A percentile compares a stretch with the other conserved stretches of the same genome.
These are phyloP conservation scores for Agapanthus africanus DNA, from an alignment of 106 monocot genomes.

Conservation along the genomic window DNA sequence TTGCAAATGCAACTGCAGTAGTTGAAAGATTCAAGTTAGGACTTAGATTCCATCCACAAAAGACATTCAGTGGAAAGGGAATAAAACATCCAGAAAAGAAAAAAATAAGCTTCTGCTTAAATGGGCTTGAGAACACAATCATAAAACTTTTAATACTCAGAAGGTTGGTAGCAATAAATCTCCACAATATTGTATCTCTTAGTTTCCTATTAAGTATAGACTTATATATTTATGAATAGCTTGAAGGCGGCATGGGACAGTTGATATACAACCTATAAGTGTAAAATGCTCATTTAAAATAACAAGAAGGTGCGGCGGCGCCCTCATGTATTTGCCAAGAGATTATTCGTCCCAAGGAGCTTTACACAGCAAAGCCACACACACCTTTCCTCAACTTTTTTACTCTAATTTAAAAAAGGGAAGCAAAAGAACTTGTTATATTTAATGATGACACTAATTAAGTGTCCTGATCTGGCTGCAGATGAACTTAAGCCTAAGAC, in stretches of 20 bases:
- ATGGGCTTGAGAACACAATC: background rate
- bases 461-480: background rate
- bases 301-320: too few species aligned
- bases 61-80: too few species aligned
- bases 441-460: background rate
- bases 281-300: too few species aligned
- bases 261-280: too few species aligned
- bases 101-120: background rate
- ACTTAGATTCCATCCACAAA: background rate
- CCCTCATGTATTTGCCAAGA: too few species aligned
- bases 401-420: too few species aligned
- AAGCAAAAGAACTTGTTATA: background rate
- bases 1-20: conserved; percentile 83
- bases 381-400: too few species aligned
- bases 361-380: too few species aligned
- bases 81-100: too few species aligned
- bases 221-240: too few species aligned
- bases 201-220: background rate
- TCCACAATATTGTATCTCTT: background rate
- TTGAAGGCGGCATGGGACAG: too few species aligned
- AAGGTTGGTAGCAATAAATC: background rate
- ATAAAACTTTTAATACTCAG: background rate
- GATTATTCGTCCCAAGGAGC: too few species aligned
- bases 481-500: background rate
- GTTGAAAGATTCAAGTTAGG: conserved; percentile 4